Evolutionary conservation across 441 rosid species (phyloP).

Genomic region (Omphalea diandra): DNA sequence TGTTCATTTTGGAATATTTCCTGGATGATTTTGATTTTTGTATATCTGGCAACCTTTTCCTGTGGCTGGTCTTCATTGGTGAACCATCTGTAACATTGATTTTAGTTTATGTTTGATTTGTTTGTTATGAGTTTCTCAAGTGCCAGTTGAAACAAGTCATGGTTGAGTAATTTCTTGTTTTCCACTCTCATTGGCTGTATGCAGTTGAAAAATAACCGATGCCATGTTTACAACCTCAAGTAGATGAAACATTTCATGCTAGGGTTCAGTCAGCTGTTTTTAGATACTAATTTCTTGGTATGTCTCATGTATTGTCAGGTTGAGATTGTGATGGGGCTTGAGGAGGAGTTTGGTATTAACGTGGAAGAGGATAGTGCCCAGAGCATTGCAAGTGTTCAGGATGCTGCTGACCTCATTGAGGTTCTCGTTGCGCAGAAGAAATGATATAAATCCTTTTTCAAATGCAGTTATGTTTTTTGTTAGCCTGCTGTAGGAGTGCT

Average conservation of each 20-base stretch:
- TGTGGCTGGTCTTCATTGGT: neutral
- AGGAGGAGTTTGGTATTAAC: constrained; percentile 65
- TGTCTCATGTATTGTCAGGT: constrained; percentile 42
- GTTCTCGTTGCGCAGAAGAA: constrained; percentile 40
- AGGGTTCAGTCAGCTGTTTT: neutral
- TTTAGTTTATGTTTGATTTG: neutral
- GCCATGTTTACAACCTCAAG: too few relatives aligned
- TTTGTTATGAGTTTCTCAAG: neutral
- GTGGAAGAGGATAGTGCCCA: constrained; percentile 77
- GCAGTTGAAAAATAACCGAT: neutral
- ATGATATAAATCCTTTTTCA: neutral
- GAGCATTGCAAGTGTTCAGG: constrained; percentile 61
- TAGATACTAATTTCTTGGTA: neutral
- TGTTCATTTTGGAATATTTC: neutral
- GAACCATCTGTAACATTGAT: neutral
- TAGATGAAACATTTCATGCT: neutral
- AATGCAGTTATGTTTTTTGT: neutral
- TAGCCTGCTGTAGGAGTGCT: constrained; percentile 19
- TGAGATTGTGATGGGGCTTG: constrained; percentile 88
- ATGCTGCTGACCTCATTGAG: constrained; percentile 79
- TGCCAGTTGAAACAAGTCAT: neutral
- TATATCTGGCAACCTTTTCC: neutral
- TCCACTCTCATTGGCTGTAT: neutral
- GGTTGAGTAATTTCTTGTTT: neutral
- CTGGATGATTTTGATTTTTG: neutral